phyloP scores from a whole-genome alignment of 768 basidiomycete species.

The Boletus reticuloceps region DNA sequence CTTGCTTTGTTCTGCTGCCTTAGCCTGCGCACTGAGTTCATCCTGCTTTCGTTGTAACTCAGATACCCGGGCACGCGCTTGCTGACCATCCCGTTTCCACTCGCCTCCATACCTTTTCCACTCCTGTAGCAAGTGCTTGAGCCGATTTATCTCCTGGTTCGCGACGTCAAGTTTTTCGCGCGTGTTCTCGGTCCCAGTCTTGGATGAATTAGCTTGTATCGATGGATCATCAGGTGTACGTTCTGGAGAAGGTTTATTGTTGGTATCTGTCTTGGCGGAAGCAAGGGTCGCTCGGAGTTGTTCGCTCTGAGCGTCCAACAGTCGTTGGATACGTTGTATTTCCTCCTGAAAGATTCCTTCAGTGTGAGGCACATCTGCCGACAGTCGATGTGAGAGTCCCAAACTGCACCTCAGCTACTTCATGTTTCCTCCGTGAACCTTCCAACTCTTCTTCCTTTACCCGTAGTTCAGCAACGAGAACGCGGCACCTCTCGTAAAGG shows the following conservation, averaged over 20 bases:
- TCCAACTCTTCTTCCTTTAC: constrained; percentile 20
- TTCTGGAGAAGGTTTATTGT: not conserved
- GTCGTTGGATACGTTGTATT: constrained; percentile 12
- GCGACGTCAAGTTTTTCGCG: constrained; percentile 14
- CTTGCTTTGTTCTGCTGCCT: constrained; percentile 9
- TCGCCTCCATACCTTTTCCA: constrained; percentile 27
- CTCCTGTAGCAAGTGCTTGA: constrained; percentile 18
- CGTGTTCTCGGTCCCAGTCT: constrained; percentile 1
- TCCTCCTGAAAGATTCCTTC: constrained; percentile 16
- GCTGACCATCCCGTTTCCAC: constrained; percentile 24
- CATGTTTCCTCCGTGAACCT: constrained; percentile 11
- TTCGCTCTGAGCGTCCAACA: constrained; percentile 18
- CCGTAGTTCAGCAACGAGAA: constrained; percentile 17
- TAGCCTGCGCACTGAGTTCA: constrained; percentile 7
- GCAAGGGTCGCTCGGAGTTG: constrained; percentile 17
- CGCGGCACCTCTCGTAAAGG: constrained; percentile 14
- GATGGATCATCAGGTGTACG: constrained; percentile 5
- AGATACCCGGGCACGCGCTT: constrained; percentile 6
- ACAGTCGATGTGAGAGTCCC: not conserved
- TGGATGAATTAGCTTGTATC: not conserved
- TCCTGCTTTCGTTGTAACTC: constrained; percentile 11
- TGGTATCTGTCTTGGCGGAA: constrained; percentile 4
- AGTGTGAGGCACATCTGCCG: constrained; percentile 4
- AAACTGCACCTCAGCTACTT: constrained; percentile 21
- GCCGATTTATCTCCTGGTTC: constrained; percentile 16